Evolutionary conservation across 192 early-diverging fungal species (phyloP).

Genomic region (Rhizoclosmatium sp.): DNA sequence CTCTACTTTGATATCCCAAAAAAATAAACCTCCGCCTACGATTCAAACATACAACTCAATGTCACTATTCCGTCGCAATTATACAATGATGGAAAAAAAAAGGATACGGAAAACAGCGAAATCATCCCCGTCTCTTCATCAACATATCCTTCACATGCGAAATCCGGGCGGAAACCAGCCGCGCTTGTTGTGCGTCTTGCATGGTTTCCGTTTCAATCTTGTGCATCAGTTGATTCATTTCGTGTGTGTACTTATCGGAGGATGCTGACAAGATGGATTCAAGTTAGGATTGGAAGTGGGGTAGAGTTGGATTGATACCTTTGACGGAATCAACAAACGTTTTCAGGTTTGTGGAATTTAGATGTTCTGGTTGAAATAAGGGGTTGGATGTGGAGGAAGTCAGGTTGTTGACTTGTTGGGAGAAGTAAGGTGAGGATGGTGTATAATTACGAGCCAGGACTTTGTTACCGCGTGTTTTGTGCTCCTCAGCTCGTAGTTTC

Average conservation of each 20-base stretch:
- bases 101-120: no score
- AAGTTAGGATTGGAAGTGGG: background rate
- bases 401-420: no score
- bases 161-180: background rate
- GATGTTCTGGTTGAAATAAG: background rate
- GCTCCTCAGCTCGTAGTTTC: no score
- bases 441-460: no score
- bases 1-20: no score
- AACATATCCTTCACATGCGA: slow-evolving; percentile 9
- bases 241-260: background rate
- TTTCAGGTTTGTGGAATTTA: background rate
- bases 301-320: background rate
- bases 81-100: no score
- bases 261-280: background rate
- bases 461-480: no score
- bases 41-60: no score
- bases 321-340: background rate
- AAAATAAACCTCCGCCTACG: no score
- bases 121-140: background rate
- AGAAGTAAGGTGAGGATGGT: no score
- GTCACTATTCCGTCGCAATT: no score
- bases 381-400: no score
- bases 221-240: background rate
- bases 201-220: background rate
- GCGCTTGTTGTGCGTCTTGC: slow-evolving; percentile 9